phyloP scores from a whole-genome alignment of 176 grass and related monocot genomes.

The Paspalum notatum region DNA sequence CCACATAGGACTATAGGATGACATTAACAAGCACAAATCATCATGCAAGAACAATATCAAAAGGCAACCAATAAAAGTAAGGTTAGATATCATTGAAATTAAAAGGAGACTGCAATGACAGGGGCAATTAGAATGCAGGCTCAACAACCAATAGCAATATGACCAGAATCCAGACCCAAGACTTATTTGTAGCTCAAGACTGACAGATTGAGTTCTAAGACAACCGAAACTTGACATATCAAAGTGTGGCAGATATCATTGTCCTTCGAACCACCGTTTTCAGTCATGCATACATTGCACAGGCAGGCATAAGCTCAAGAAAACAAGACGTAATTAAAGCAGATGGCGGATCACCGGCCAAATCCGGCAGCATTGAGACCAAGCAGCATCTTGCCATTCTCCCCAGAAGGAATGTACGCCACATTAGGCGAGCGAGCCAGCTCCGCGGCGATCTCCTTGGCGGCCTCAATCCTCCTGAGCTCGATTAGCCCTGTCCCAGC shows the following conservation, averaged over 20 bases:
- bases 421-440: constrained; percentile 82
- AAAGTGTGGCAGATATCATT: constrained; percentile 33
- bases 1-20: not conserved
- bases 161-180: constrained; percentile 9
- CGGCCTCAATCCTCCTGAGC: constrained; percentile 88
- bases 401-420: constrained; percentile 64
- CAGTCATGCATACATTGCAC: constrained; percentile 27
- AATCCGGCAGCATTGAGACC: constrained; percentile 69
- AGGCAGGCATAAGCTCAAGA: not conserved
- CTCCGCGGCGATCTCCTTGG: constrained; percentile 76
- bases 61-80: not conserved
- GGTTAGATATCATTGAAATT: not conserved
- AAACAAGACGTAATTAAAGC: constrained; percentile 20
- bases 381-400: constrained; percentile 70
- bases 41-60: not conserved
- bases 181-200: constrained; percentile 39
- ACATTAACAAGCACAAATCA: not conserved
- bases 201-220: constrained; percentile 31
- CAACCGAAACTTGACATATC: constrained; percentile 23
- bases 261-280: constrained; percentile 29
- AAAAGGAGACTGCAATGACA: not conserved
- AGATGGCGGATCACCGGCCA: constrained; percentile 44
- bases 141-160: constrained; percentile 16
- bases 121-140: not conserved
- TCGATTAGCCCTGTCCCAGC: constrained; percentile 80